These are phyloP conservation scores for Marvania coccoides DNA, from an alignment of 139 green algal species.

Conservation along the genomic window DNA sequence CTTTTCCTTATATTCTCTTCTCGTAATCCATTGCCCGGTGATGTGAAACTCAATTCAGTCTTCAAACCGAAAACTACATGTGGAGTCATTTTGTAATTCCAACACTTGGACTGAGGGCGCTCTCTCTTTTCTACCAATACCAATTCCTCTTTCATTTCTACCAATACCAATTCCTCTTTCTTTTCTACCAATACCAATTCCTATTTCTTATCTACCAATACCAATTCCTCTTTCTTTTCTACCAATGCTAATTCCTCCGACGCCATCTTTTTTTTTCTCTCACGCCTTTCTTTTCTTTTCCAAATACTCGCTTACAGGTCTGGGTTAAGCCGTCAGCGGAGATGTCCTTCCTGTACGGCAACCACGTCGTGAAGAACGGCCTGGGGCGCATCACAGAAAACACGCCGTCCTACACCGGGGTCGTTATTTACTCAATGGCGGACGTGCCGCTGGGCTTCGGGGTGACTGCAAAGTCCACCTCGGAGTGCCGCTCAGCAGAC, in stretches of 20 bases:
- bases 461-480: conserved; percentile 80
- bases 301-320: conserved; percentile 48
- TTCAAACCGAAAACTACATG: conserved; percentile 44
- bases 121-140: neutral
- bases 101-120: conserved; percentile 30
- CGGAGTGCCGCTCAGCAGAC: conserved; percentile 85
- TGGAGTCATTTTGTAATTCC: conserved; percentile 4
- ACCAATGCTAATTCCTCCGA: neutral
- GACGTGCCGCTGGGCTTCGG: conserved; percentile 98
- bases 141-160: neutral
- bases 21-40: conserved; percentile 19
- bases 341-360: conserved; percentile 99
- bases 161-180: neutral
- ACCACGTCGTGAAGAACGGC: conserved; percentile 95
- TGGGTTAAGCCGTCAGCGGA: conserved; percentile 96
- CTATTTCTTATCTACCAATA: neutral
- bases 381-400: conserved; percentile 95
- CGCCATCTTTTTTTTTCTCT: too few species aligned
- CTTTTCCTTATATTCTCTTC: conserved; percentile 50
- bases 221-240: neutral
- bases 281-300: neutral
- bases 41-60: conserved; percentile 51
- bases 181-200: neutral
- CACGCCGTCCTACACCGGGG: conserved; percentile 81
- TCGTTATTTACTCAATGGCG: conserved; percentile 79